These are phyloP conservation scores for Ocimum tenuiflorum DNA, from an alignment of 257 asterid genomes.

Conservation along the genomic window DNA sequence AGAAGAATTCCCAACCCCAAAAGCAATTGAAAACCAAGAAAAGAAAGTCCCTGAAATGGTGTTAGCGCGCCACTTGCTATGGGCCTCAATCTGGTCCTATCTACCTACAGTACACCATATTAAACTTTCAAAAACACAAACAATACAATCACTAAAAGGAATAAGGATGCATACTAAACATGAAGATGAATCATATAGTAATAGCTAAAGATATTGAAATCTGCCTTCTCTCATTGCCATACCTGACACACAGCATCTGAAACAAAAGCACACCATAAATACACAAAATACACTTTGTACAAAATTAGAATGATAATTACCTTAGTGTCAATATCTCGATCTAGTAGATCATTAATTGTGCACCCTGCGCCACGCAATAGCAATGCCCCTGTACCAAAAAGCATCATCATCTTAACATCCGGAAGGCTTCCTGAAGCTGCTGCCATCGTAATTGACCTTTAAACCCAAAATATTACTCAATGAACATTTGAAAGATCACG, in stretches of 20 bases:
- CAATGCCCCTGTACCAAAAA: conserved; percentile 85
- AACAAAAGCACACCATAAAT: conserved; percentile 6
- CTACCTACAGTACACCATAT: conserved; percentile 57
- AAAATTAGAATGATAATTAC: conserved; percentile 24
- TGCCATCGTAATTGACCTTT: conserved; percentile 85
- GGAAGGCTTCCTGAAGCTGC: conserved; percentile 77
- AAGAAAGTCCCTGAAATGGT: conserved; percentile 74
- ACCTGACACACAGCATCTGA: not conserved
- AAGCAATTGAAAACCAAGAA: conserved; percentile 83
- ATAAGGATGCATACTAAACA: conserved; percentile 2
- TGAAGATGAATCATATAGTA: not conserved
- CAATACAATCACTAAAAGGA: conserved; percentile 9
- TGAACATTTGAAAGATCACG: conserved; percentile 10
- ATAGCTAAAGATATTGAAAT: not conserved
- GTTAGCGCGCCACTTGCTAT: conserved; percentile 83
- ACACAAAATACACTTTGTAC: not conserved
- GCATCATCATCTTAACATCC: conserved; percentile 69
- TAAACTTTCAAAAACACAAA: conserved; percentile 31
- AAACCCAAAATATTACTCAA: conserved; percentile 14
- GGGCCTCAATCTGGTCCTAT: conserved; percentile 83
- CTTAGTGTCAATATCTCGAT: conserved; percentile 82
- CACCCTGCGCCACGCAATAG: conserved; percentile 94
- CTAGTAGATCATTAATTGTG: conserved; percentile 80
- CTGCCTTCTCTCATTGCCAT: not conserved
- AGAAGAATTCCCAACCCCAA: conserved; percentile 83